Conservation (phyloP, 176 grass and related monocot species). For the Aechmea fasciata region DNA sequence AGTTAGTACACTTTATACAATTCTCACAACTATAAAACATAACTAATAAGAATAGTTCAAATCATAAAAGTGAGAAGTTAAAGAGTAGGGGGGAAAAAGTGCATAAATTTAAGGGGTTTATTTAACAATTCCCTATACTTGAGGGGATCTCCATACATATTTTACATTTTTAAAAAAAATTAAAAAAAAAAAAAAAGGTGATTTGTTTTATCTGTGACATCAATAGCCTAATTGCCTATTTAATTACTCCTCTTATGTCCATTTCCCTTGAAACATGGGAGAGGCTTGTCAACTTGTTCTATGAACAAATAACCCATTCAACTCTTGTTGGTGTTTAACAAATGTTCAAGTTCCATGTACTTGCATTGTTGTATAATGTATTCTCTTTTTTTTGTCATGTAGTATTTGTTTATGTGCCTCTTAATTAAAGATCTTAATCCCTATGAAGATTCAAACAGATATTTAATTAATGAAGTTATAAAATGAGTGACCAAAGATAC, state of each 20-base stretch:
- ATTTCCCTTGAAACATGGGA: neutral
- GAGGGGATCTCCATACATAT: too few species aligned
- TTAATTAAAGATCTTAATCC: neutral
- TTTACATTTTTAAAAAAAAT: too few species aligned
- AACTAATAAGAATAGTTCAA: too few species aligned
- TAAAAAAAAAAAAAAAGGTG: neutral
- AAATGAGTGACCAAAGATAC: too few species aligned
- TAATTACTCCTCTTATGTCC: neutral
- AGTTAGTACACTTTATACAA: too few species aligned
- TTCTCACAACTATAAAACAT: too few species aligned
- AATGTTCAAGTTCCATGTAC: neutral
- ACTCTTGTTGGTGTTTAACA: neutral
- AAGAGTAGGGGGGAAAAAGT: too few species aligned
- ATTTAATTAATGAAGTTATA: neutral
- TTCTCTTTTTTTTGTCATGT: neutral
- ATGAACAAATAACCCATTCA: neutral
- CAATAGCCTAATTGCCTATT: neutral
- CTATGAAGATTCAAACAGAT: neutral
- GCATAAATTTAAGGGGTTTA: too few species aligned
- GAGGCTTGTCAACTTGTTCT: neutral
- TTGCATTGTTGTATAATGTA: neutral
- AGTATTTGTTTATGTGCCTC: conserved; percentile 2
- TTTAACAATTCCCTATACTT: too few species aligned
- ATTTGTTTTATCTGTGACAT: neutral
- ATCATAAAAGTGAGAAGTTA: too few species aligned